A percentile compares a stretch with the other conserved stretches of the same genome.
Conservation (phyloP, 805 yeast species). For the Peterozyma xylosa region DNA sequence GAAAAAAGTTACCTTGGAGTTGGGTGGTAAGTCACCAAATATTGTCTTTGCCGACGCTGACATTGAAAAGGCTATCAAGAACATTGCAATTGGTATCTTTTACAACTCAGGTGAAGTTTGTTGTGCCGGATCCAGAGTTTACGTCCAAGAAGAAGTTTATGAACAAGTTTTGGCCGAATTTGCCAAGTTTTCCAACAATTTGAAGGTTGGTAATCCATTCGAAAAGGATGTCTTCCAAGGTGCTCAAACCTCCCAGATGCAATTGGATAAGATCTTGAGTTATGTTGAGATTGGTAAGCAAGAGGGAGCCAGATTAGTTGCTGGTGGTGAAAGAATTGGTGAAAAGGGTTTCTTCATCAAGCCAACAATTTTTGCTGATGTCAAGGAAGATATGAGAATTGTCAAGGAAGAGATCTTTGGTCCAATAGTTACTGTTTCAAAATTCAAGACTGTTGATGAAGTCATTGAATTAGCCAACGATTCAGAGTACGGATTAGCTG, state of each 20-base stretch:
- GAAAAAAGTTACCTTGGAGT: constrained; percentile 88
- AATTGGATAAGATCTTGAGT: constrained; percentile 67
- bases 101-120: constrained; percentile 95
- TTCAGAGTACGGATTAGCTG: constrained; percentile 80
- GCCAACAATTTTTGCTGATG: constrained; percentile 74
- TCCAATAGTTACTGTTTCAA: constrained; percentile 80
- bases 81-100: constrained; percentile 77
- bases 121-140: constrained; percentile 89
- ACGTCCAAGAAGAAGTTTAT: constrained; percentile 79
- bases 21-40: constrained; percentile 96
- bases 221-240: constrained; percentile 77
- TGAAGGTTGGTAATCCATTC: constrained; percentile 79
- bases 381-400: constrained; percentile 57
- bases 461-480: constrained; percentile 74
- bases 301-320: constrained; percentile 74
- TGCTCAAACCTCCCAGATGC: constrained; percentile 81
- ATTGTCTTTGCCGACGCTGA: constrained; percentile 84
- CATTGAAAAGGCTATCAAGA: constrained; percentile 64
- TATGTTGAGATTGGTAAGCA: constrained; percentile 71
- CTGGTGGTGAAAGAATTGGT: constrained; percentile 61
- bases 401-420: constrained; percentile 83
- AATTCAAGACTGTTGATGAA: constrained; percentile 78
- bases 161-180: constrained; percentile 66
- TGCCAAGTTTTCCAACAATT: constrained; percentile 40
- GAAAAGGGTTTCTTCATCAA: constrained; percentile 60